Percentiles rank a stretch among this genome's conserved stretches.
These are phyloP conservation scores for Malania oleifera DNA, from an alignment of 164 flowering plant species.

Conservation along the genomic window DNA sequence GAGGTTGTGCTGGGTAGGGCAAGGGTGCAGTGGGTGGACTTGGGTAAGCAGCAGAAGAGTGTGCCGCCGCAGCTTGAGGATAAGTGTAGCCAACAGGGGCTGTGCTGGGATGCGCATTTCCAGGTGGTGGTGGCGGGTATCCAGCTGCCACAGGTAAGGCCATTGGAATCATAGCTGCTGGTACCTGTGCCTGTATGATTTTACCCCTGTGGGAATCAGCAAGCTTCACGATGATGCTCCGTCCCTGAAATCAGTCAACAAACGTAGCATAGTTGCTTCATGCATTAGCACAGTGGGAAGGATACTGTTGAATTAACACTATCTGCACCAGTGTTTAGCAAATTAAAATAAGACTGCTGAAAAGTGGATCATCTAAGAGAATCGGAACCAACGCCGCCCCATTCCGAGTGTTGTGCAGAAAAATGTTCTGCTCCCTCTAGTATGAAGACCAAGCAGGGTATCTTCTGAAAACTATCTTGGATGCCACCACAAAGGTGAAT, in stretches of 20 bases:
- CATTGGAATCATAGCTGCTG: conserved; percentile 37
- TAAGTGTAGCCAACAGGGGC: conserved; percentile 40
- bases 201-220: conserved; percentile 56
- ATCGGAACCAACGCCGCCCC: too few species aligned
- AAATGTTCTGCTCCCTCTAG: too few species aligned
- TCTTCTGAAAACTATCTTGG: too few species aligned
- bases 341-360: too few species aligned
- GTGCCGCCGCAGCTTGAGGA: conserved; percentile 38
- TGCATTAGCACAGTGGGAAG: background rate
- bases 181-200: conserved; percentile 31
- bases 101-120: conserved; percentile 22
- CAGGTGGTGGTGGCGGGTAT: conserved; percentile 43
- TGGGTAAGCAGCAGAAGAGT: conserved; percentile 33
- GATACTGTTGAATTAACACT: too few species aligned
- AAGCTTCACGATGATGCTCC: conserved; percentile 51
- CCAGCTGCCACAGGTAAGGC: conserved; percentile 38
- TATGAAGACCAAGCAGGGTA: too few species aligned
- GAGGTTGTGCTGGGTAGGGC: conserved; percentile 35
- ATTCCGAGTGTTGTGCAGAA: too few species aligned
- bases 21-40: conserved; percentile 28
- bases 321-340: too few species aligned
- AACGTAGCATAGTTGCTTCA: background rate
- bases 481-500: too few species aligned
- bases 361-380: too few species aligned
- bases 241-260: conserved; percentile 38